Base-by-base conservation (phyloP, 2,329 filamentous ascomycete species). In the Orbilia quercus region DNA sequence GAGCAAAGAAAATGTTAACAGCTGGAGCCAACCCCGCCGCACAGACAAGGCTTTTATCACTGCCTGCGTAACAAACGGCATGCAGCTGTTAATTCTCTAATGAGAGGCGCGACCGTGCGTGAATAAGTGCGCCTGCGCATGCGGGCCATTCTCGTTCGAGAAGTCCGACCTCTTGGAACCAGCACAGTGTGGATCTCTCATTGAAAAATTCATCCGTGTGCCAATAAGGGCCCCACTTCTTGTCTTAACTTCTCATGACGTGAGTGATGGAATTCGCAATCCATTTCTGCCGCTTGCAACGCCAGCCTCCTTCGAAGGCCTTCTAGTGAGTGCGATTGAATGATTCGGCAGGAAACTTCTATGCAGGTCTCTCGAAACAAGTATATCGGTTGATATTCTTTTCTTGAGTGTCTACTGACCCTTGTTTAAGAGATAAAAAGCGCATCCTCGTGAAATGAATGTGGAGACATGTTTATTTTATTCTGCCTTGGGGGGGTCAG, bases 261-360 rank as follows among this genome's bases (percentile, higher is more conserved):
- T 66, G 69, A 73, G 60, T 73, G 69, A 73, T 73, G 69, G 69
- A 66, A 73, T 66, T 66, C 60, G 60, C 38, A 42, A 65, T 57
- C 40, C 36, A 62, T 59, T 69, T 73, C 58, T 73, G 50, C 69
- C 69, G 69, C 45, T 55, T 66, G 47, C 60, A 40, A 73, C 23
- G 47, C 60, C 60, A 73, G 60, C 60, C 60, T 64, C 59, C 45
- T 60, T n/a, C n/a, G n/a, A n/a, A n/a, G n/a, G n/a, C 28, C 28
- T 9, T 45, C 45, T 59, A n/a, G n/a, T n/a, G 22, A 28, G 47
- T 20, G 53, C 31, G 45, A 64, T 42, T 22, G 42, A 66, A 48
- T 48, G 69, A 59, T 53, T 64, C 14, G 18, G 31, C 40, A 28
- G 47, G n/a, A 57, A 22, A 14, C 16, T 45, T 44, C 23, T 40